Evolutionary conservation across 1,284 basidiomycete species (phyloP).

Genomic region (Fistulinella cinereoalba): DNA sequence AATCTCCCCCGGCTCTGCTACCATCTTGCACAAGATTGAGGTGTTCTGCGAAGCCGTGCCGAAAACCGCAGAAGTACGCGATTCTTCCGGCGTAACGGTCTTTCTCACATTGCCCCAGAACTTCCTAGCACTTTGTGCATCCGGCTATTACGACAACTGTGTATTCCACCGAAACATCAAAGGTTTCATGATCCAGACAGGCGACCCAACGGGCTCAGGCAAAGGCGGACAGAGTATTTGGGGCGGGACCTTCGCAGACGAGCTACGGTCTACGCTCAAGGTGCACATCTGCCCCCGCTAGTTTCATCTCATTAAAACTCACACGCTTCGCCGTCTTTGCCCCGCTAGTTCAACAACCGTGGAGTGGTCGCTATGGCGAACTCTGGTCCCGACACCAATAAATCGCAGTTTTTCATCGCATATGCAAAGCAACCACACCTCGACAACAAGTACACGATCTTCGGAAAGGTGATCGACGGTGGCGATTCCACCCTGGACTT

Average conservation of each 20-base stretch:
- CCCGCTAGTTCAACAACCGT: slow-evolving; percentile 75
- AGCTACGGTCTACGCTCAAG: slow-evolving; percentile 89
- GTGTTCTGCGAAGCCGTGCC: slow-evolving; percentile 96
- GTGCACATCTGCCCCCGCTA: slow-evolving; percentile 40
- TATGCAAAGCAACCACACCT: slow-evolving; percentile 91
- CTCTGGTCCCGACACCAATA: slow-evolving; percentile 89
- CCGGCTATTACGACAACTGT: slow-evolving; percentile 83
- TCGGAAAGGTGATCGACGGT: slow-evolving; percentile 95
- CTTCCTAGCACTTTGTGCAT: slow-evolving; percentile 91
- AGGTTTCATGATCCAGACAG: slow-evolving; percentile 94
- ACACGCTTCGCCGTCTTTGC: neutral
- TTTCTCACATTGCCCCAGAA: slow-evolving; percentile 53
- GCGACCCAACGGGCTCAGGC: slow-evolving; percentile 79
- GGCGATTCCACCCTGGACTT: slow-evolving; percentile 84
- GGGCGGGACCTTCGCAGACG: slow-evolving; percentile 86
- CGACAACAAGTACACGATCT: slow-evolving; percentile 92
- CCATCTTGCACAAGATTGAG: slow-evolving; percentile 66
- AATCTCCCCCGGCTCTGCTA: neutral
- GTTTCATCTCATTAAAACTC: neutral
- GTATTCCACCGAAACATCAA: slow-evolving; percentile 94
- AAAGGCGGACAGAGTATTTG: slow-evolving; percentile 85
- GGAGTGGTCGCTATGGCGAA: slow-evolving; percentile 98
- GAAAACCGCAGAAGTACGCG: slow-evolving; percentile 82
- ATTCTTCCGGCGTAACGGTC: slow-evolving; percentile 4
- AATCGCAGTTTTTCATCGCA: slow-evolving; percentile 93